Base-by-base conservation (phyloP, 2,329 filamentous ascomycete species). In the Colletotrichum viniferum region DNA sequence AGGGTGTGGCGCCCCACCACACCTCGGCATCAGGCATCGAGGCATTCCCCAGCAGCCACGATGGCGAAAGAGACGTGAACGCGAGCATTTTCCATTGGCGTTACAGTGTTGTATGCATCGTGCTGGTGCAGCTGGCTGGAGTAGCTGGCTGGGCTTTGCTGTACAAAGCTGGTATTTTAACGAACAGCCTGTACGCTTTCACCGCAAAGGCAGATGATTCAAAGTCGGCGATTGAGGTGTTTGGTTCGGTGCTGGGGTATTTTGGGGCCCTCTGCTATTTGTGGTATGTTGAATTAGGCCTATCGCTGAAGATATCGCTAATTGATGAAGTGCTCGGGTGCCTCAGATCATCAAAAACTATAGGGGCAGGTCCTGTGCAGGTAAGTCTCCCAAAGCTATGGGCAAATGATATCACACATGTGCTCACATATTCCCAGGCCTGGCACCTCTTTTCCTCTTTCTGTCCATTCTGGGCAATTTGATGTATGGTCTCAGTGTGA, bases 321-420 rank as follows among this genome's bases (percentile, higher is more conserved):
- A 71, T 24, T 18, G 2, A 10, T 10, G 6, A 28, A 74, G 71
- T 26, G 71, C 71, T 7, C 60, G 71, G 1, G 56, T 74, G n/a
- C 71, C 71, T 13, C 71, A 74, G 13, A 74, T 74, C 34, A 13
- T 74, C 21, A 74, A 74, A 16, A 74, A 74, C 9, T 58, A 71
- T 9, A 52, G 68, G 34, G 67, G 34, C 18, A 61, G 62, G 16
- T 74, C 71, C 7, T 74, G 71, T 36, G 71, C 63, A 32, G 71
- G 71, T 65, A 5, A 14, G 28, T 4, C 10, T 7, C 2, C 4
- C 10, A 6, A 48, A 48, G 5, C 3, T 12, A 21, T n/a, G 4
- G 8, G 12, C 34, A 1, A 14, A 9, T 26, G 7, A 16, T 1
- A 10, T 3, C 4, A 18, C 5, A 8, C 14, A 1, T 28, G 9